Evolutionary conservation across 371 early-diverging fungal species (phyloP).

Genomic region (Umbelopsis sp.): DNA sequence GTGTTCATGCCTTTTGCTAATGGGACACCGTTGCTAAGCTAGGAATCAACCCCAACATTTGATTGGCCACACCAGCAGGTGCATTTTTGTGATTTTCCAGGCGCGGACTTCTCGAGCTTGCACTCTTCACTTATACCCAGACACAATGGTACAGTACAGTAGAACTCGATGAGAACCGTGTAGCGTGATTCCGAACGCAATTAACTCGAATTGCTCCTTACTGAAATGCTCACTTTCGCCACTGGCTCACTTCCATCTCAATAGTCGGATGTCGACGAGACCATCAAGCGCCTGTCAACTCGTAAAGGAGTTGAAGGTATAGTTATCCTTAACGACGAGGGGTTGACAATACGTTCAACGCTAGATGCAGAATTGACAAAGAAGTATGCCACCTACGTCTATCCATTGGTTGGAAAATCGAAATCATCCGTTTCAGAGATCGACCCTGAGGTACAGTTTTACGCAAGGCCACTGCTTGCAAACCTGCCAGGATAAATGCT

Average conservation of each 20-base stretch:
- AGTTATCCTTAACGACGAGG: constrained; percentile 76
- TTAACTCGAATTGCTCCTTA: not conserved
- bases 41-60: too few relatives aligned
- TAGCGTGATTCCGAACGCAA: too few relatives aligned
- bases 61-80: too few relatives aligned
- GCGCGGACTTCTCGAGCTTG: not conserved
- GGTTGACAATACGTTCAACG: constrained; percentile 89
- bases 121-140: not conserved
- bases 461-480: too few relatives aligned
- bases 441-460: constrained; percentile 64
- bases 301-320: constrained; percentile 86
- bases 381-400: constrained; percentile 78
- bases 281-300: constrained; percentile 81
- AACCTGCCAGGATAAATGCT: not conserved
- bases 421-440: constrained; percentile 68
- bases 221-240: not conserved
- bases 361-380: constrained; percentile 79
- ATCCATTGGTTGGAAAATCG: constrained; percentile 74
- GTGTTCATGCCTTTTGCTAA: too few relatives aligned
- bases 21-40: too few relatives aligned
- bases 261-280: constrained; percentile 84
- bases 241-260: not conserved
- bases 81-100: not conserved
- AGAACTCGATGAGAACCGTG: not conserved
- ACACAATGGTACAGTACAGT: not conserved